Evolutionary conservation across 2,329 filamentous ascomycete genomes (phyloP).

Genomic region (Zymoseptoria tritici): DNA sequence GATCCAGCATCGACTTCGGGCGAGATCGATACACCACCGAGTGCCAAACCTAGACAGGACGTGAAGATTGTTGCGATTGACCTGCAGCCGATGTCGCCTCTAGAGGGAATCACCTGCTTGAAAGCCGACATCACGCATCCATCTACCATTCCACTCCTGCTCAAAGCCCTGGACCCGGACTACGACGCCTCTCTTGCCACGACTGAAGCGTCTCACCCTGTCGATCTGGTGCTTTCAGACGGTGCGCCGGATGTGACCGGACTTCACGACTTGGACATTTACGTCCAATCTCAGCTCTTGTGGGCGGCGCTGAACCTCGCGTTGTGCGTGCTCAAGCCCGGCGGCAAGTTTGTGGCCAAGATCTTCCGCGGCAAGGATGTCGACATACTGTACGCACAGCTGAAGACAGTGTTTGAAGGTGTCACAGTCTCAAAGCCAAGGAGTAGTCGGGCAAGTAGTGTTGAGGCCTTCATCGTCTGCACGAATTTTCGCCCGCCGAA

Average conservation of each 20-base stretch:
- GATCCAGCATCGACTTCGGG: neutral
- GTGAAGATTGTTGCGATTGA: conserved; percentile 96
- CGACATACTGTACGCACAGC: conserved; percentile 88
- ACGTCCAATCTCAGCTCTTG: conserved; percentile 90
- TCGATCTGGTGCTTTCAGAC: conserved; percentile 91
- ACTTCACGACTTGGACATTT: conserved; percentile 94
- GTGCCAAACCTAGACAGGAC: conserved; percentile 32
- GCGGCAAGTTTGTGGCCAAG: conserved; percentile 95
- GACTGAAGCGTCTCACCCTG: conserved; percentile 57
- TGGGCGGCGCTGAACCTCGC: conserved; percentile 91
- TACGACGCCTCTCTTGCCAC: conserved; percentile 31
- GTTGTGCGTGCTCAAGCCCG: conserved; percentile 82
- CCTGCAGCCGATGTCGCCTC: conserved; percentile 86
- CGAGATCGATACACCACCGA: neutral
- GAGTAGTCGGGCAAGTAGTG: conserved; percentile 88
- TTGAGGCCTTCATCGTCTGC: conserved; percentile 95
- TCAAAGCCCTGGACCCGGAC: conserved; percentile 73
- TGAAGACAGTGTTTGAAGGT: conserved; percentile 80
- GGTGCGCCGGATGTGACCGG: conserved; percentile 95
- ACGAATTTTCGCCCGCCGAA: conserved; percentile 75
- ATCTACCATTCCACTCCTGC: conserved; percentile 81
- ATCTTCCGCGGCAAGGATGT: conserved; percentile 94
- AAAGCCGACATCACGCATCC: conserved; percentile 97
- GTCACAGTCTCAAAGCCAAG: conserved; percentile 91
- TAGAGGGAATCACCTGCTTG: conserved; percentile 85